These are phyloP conservation scores for Luzula sylvatica DNA, from an alignment of 176 grass and related monocot species.

Conservation along the genomic window DNA sequence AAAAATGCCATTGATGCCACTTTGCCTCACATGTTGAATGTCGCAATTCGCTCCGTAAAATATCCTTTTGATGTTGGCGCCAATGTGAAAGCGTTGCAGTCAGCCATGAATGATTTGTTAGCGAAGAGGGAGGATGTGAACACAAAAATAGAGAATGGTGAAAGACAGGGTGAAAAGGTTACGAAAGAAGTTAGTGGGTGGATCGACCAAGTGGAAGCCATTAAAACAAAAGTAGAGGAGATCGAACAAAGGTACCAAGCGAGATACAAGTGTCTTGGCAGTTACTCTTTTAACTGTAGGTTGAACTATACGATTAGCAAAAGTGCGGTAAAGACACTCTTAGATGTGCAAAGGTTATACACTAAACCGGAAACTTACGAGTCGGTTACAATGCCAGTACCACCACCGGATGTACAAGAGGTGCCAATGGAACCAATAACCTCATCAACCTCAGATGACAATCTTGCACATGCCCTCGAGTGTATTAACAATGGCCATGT, in stretches of 20 bases:
- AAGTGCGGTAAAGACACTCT: neutral
- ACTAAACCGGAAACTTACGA: neutral
- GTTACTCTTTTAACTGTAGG: neutral
- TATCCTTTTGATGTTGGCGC: neutral
- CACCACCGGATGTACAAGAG: neutral
- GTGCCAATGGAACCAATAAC: conserved; percentile 4
- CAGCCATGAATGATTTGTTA: neutral
- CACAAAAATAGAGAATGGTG: neutral
- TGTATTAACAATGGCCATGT: conserved; percentile 17
- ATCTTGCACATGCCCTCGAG: conserved; percentile 18
- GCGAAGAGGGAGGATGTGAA: conserved; percentile 1
- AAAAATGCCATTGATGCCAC: neutral
- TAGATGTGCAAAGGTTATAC: conserved; percentile 1
- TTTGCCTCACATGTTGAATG: neutral
- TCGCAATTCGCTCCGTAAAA: neutral
- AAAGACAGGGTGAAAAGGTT: neutral
- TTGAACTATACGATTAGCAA: conserved; percentile 3
- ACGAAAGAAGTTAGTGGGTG: conserved; percentile 15
- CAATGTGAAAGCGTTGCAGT: neutral
- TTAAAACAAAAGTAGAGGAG: neutral
- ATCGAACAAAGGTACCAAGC: neutral
- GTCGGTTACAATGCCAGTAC: neutral
- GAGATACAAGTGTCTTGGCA: neutral
- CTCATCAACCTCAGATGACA: neutral
- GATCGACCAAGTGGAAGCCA: conserved; percentile 3